phyloP scores from a whole-genome alignment of 768 basidiomycete genomes.

The Amanita pallidorosea region DNA sequence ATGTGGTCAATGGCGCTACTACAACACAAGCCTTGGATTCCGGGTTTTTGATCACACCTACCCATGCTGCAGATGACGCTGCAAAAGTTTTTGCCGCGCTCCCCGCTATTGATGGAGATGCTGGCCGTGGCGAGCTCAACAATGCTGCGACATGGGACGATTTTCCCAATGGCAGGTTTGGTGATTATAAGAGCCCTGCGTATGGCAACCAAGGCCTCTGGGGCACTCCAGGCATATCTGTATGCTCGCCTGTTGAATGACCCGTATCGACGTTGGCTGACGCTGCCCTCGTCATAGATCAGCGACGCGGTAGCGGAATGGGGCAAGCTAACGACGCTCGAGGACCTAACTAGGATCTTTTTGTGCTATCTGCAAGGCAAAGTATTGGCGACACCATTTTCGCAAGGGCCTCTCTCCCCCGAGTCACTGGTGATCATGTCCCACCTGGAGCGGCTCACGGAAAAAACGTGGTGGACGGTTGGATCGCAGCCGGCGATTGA shows the following conservation, averaged over 20 bases:
- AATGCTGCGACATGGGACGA: slow-evolving; percentile 84
- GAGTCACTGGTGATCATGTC: slow-evolving; percentile 79
- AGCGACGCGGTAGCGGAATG: slow-evolving; percentile 57
- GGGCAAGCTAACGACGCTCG: slow-evolving; percentile 54
- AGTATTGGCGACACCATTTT: slow-evolving; percentile 80
- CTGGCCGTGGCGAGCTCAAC: slow-evolving; percentile 64
- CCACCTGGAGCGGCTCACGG: slow-evolving; percentile 67
- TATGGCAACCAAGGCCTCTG: slow-evolving; percentile 76
- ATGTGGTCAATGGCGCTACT: slow-evolving; percentile 24
- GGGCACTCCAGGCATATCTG: slow-evolving; percentile 58
- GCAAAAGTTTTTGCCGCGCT: slow-evolving; percentile 40
- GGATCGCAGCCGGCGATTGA: slow-evolving; percentile 94
- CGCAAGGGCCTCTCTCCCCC: slow-evolving; percentile 63
- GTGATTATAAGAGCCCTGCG: slow-evolving; percentile 95
- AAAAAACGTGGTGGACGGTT: slow-evolving; percentile 88
- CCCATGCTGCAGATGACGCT: slow-evolving; percentile 53
- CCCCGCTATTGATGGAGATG: slow-evolving; percentile 41
- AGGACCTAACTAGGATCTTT: slow-evolving; percentile 75
- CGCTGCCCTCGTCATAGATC: slow-evolving; percentile 29
- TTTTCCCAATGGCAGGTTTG: slow-evolving; percentile 97
- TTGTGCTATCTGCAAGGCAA: slow-evolving; percentile 67
- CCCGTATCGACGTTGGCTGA: not conserved
- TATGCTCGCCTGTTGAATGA: slow-evolving; percentile 13
- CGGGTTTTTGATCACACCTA: slow-evolving; percentile 49
- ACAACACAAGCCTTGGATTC: slow-evolving; percentile 16